phyloP scores from a whole-genome alignment of 352 stramenopile species.

The Globisporangium lucens region DNA sequence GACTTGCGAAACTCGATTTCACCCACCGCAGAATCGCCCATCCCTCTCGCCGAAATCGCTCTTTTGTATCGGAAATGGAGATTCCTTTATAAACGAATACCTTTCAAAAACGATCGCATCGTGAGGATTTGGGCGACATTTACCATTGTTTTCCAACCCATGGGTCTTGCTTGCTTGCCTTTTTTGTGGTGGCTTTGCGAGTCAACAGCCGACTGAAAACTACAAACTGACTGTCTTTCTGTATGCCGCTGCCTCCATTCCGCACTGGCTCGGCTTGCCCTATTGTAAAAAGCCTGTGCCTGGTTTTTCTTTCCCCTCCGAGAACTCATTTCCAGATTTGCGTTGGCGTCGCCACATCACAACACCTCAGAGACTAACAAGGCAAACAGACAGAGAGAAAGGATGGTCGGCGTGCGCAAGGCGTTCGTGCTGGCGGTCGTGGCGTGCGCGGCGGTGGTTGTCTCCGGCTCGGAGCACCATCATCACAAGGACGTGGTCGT shows the following conservation, averaged over 20 bases:
- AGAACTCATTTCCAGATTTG: slow-evolving; percentile 10
- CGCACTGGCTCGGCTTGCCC: background rate
- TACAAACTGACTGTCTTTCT: background rate
- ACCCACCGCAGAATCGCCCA: background rate
- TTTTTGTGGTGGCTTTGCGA: background rate
- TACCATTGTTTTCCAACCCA: background rate
- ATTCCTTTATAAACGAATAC: background rate
- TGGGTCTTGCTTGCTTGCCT: background rate
- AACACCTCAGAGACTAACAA: background rate
- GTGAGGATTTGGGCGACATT: background rate
- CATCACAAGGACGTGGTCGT: slow-evolving; percentile 13
- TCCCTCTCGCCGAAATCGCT: background rate
- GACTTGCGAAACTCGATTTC: background rate
- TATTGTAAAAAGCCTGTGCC: background rate
- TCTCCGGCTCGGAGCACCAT: slow-evolving; percentile 9
- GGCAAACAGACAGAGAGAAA: background rate
- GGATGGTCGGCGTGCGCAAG: slow-evolving; percentile 15
- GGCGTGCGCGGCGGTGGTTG: slow-evolving; percentile 8
- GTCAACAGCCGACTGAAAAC: background rate
- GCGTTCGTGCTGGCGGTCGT: slow-evolving; percentile 13
- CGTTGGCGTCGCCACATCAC: slow-evolving; percentile 1
- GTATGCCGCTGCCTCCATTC: background rate
- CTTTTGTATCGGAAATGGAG: background rate
- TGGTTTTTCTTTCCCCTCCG: background rate
- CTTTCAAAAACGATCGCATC: background rate